phyloP scores from a whole-genome alignment of 2,329 filamentous ascomycete species.

The Lachnellula hyalina region DNA sequence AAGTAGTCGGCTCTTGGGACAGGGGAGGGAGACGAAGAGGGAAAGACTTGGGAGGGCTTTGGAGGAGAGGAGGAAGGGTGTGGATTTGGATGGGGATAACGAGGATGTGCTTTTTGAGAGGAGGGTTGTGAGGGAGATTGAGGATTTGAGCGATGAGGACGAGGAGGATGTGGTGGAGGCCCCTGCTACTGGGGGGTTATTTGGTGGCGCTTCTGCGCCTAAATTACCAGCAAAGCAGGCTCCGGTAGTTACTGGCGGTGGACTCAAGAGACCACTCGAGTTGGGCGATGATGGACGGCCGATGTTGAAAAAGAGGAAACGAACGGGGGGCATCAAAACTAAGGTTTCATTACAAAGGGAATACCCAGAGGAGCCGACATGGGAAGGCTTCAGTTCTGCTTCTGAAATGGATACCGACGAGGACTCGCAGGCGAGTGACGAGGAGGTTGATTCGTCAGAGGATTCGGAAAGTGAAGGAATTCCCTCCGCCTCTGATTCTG shows the following conservation, averaged over 20 bases:
- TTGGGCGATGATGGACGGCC: slow-evolving; percentile 71
- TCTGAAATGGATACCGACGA: slow-evolving; percentile 35
- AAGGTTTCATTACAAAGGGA: slow-evolving; percentile 47
- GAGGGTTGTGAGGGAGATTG: slow-evolving; percentile 28
- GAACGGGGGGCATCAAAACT: slow-evolving; percentile 56
- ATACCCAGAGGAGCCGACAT: slow-evolving; percentile 46
- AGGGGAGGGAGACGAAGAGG: slow-evolving; percentile 64
- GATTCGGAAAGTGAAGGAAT: slow-evolving; percentile 27
- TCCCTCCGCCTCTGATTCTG: slow-evolving; percentile 10
- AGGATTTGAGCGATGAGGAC: slow-evolving; percentile 29
- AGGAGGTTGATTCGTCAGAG: slow-evolving; percentile 32
- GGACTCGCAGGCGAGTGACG: slow-evolving; percentile 27
- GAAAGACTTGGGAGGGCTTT: slow-evolving; percentile 61
- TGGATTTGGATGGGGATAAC: slow-evolving; percentile 37
- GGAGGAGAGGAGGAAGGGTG: slow-evolving; percentile 59
- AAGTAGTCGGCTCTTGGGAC: slow-evolving; percentile 73
- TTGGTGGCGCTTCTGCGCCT: slow-evolving; percentile 9
- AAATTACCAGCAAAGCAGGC: slow-evolving; percentile 4
- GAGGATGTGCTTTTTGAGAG: slow-evolving; percentile 50
- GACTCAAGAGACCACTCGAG: slow-evolving; percentile 82
- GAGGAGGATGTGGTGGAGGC: slow-evolving; percentile 19
- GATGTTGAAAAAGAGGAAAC: slow-evolving; percentile 76
- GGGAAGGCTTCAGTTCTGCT: slow-evolving; percentile 56
- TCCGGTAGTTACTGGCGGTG: slow-evolving; percentile 55
- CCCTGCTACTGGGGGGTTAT: slow-evolving; percentile 4